Evolutionary conservation across 257 asterid genomes (phyloP), one percentile per base, ranked within the genome.

Genomic region (Nicotiana noctiflora): DNA sequence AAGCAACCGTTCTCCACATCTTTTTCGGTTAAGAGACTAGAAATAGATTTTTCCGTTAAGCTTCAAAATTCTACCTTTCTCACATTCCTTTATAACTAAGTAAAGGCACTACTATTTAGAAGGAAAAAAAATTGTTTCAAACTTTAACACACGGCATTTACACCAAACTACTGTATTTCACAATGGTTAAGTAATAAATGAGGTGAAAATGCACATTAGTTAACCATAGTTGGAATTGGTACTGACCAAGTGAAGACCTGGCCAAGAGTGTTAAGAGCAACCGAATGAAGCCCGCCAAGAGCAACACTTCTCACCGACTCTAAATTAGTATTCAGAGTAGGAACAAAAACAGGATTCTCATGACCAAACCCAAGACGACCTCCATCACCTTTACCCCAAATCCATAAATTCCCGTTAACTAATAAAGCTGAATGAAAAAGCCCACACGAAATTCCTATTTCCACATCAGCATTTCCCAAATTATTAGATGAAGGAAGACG

Each of bases 331-430:
- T 93, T 95, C 82, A 85, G 65, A 11, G 92, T 86, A n/a, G 99
- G 99, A 62, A 89, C 86, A 84, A 93, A 93, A 32, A 85, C 82
- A 6, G 99, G 83, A 61, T 86, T 84, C 81, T 95, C 99, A 18
- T 95, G 90, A 53, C 97, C 99, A 57, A 91, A 88, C 3, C 99
- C 98, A 8, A 95, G 97, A 51, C 99, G 90, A 46, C 99, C 99
- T 13, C 99, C 98, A 80, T 95, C 99, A 27, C 99, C 99, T 91
- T 95, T 95, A 8, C 98, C 98, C 98, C 99, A 93, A 51, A 93
- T 84, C 93, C 97, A 95, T 18, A 95, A 83, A 70, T 89, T 82
- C 15, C 96, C 97, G 75, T 91, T 89, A 68, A 93, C 93, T 85
- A 93, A 81, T 90, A 93, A 86, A 12, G 91, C 95, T 25, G 98